These are phyloP conservation scores for Penicillium sp. DNA, from an alignment of 2,329 filamentous ascomycete species.

Conservation along the genomic window DNA sequence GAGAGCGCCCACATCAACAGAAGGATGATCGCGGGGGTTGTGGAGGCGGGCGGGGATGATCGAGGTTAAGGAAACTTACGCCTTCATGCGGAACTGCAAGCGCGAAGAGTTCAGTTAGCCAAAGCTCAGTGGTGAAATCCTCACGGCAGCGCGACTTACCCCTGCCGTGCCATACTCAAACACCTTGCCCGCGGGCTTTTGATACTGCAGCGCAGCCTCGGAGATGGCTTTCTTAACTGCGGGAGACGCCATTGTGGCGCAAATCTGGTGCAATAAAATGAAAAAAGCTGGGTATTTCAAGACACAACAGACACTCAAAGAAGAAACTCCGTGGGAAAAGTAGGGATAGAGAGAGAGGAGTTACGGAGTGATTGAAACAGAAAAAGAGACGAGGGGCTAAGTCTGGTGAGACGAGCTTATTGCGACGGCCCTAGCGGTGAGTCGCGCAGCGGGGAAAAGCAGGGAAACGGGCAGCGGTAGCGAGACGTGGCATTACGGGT, in stretches of 20 bases:
- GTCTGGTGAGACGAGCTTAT: slow-evolving; percentile 21
- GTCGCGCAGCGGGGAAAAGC: slow-evolving; percentile 15
- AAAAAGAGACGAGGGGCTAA: slow-evolving; percentile 22
- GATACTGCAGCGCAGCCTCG: slow-evolving; percentile 47
- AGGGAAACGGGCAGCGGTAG: slow-evolving; percentile 1
- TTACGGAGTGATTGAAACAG: slow-evolving; percentile 12
- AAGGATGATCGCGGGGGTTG: slow-evolving; percentile 29
- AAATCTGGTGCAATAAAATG: slow-evolving; percentile 11
- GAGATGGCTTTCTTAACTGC: slow-evolving; percentile 44
- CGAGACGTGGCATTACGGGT: slow-evolving; percentile 15
- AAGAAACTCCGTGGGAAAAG: not conserved
- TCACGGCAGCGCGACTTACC: slow-evolving; percentile 43
- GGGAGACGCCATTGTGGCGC: slow-evolving; percentile 41
- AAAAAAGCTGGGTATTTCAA: not conserved
- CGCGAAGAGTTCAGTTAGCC: slow-evolving; percentile 17
- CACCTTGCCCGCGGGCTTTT: slow-evolving; percentile 47
- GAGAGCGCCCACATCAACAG: slow-evolving; percentile 27
- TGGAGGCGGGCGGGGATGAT: slow-evolving; percentile 30
- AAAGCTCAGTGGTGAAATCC: not conserved
- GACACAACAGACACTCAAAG: slow-evolving; percentile 1
- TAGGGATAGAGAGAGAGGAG: not conserved
- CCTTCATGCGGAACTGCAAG: slow-evolving; percentile 63
- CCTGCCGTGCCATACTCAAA: slow-evolving; percentile 60
- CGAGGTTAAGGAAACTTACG: slow-evolving; percentile 47
- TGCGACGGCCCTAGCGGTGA: slow-evolving; percentile 27